Conservation (phyloP, 148 eudicot species). For the Fagopyrum esculentum region DNA sequence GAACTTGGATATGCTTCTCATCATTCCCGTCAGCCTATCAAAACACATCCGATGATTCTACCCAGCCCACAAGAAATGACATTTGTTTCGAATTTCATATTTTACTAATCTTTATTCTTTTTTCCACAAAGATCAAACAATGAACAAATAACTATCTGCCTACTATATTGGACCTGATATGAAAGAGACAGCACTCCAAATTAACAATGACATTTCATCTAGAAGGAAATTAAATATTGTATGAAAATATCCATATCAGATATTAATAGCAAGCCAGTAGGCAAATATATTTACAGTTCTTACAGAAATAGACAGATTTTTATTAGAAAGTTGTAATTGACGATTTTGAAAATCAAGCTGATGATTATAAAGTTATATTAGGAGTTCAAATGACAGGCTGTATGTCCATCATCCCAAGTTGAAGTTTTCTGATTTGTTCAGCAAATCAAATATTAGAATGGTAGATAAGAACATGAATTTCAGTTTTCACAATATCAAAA, state of each 20-base stretch:
- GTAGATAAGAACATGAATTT: neutral
- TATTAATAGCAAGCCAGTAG: no score
- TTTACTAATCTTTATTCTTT: neutral
- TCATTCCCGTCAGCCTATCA: conserved; percentile 69
- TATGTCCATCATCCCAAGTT: neutral
- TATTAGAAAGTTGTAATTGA: neutral
- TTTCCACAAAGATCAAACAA: neutral
- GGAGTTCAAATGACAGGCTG: no score
- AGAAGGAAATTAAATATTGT: neutral
- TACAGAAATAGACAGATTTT: neutral
- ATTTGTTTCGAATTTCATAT: neutral
- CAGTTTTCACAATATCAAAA: no score
- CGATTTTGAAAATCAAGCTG: neutral
- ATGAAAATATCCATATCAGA: no score
- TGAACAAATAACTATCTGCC: neutral
- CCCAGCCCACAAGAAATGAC: neutral
- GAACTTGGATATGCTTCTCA: conserved; percentile 60
- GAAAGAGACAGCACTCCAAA: conserved; percentile 1
- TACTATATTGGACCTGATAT: neutral
- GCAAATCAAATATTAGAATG: neutral
- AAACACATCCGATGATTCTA: neutral
- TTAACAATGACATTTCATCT: neutral
- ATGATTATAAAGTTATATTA: neutral
- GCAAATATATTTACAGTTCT: no score
- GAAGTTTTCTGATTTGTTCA: neutral